phyloP scores from a whole-genome alignment of 306 rosid genomes.

The Nissolia schottii region DNA sequence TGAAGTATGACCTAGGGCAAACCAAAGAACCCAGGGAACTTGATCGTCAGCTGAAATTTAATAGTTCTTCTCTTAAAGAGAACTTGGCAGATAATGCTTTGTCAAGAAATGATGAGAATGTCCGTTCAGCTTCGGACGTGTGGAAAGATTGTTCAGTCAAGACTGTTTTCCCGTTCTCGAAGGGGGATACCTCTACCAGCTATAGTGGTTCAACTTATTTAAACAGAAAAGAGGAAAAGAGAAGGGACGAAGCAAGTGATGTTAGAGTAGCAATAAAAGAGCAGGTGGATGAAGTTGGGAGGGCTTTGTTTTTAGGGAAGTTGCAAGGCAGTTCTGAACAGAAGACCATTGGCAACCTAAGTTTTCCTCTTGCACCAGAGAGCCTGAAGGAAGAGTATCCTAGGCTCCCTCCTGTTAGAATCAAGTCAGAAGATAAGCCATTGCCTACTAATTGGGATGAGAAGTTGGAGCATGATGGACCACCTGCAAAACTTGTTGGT shows the following conservation, averaged over 20 bases:
- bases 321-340: constrained; percentile 65
- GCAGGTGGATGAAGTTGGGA: constrained; percentile 87
- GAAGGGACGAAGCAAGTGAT: constrained; percentile 51
- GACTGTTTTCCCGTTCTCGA: constrained; percentile 74
- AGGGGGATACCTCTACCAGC: constrained; percentile 53
- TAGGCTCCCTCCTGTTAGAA: constrained; percentile 87
- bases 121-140: constrained; percentile 50
- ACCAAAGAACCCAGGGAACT: constrained; percentile 47
- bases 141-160: constrained; percentile 84
- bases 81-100: constrained; percentile 55
- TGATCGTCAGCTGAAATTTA: constrained; percentile 49
- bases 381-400: constrained; percentile 83
- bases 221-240: constrained; percentile 64
- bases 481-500: constrained; percentile 40
- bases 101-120: constrained; percentile 59
- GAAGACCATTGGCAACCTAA: constrained; percentile 42
- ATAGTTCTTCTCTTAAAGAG: constrained; percentile 48
- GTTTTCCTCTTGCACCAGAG: constrained; percentile 54
- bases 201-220: constrained; percentile 38
- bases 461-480: constrained; percentile 69
- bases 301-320: constrained; percentile 63
- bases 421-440: constrained; percentile 84
- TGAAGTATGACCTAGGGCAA: constrained; percentile 38
- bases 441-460: constrained; percentile 70
- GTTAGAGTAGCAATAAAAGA: constrained; percentile 62